Evolutionary conservation across 78 protist species (phyloP).

Genomic region (Dictyostelium purpureum): DNA sequence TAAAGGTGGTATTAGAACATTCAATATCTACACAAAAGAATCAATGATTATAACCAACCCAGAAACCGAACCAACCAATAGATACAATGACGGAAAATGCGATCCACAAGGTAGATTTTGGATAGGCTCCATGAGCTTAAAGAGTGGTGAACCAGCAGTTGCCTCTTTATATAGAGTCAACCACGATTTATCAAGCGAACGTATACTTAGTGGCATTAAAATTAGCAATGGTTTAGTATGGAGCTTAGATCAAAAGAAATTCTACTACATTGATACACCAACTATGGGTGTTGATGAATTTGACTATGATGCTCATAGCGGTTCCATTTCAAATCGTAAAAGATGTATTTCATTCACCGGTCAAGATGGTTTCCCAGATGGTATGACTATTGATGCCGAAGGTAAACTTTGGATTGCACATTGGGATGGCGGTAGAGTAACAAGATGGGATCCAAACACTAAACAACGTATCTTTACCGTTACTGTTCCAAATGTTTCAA

Average conservation of each 20-base stretch:
- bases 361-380: constrained; percentile 35
- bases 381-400: constrained; percentile 51
- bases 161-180: constrained; percentile 42
- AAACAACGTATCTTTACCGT: neutral
- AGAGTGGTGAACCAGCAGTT: constrained; percentile 12
- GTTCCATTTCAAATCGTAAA: neutral
- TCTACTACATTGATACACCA: constrained; percentile 80
- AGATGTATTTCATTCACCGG: neutral
- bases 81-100: constrained; percentile 78
- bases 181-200: neutral
- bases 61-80: neutral
- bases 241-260: constrained; percentile 2
- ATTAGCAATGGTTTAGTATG: constrained; percentile 75
- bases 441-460: constrained; percentile 61
- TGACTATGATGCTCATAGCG: neutral
- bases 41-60: constrained; percentile 4
- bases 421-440: constrained; percentile 70
- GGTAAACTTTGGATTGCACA: constrained; percentile 80
- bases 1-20: neutral
- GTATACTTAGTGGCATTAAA: neutral
- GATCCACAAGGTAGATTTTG: constrained; percentile 74
- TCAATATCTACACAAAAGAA: neutral
- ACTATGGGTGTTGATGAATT: constrained; percentile 16
- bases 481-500: constrained; percentile 19
- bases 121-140: constrained; percentile 48